A percentile compares a stretch with the other conserved stretches of the same genome.
These are phyloP conservation scores for Prunus salicina DNA, from an alignment of 306 rosid genomes.

Conservation along the genomic window DNA sequence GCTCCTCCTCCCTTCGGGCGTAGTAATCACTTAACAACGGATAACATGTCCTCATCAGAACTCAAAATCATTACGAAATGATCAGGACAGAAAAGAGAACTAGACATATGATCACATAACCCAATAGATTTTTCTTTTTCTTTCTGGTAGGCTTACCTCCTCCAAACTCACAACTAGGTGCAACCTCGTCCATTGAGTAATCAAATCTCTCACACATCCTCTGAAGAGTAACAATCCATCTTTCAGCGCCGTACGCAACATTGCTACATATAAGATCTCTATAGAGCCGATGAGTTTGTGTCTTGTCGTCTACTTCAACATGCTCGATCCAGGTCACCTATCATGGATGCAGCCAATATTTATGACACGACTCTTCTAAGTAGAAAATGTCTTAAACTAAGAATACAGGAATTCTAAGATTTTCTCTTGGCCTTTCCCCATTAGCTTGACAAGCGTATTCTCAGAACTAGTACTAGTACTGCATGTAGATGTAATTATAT, in stretches of 20 bases:
- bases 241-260: conserved; percentile 58
- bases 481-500: not conserved
- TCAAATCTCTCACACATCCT: conserved; percentile 62
- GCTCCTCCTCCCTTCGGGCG: conserved; percentile 35
- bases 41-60: not conserved
- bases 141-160: conserved; percentile 32
- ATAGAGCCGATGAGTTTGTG: conserved; percentile 41
- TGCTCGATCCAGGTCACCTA: conserved; percentile 82
- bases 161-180: conserved; percentile 21
- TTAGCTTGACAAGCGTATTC: not conserved
- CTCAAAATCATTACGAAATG: not conserved
- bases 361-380: not conserved
- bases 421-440: not conserved
- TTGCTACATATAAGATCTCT: conserved; percentile 36
- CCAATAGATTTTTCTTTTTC: not conserved
- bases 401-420: not conserved
- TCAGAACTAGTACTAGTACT: not conserved
- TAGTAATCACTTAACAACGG: conserved; percentile 34
- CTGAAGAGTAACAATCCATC: conserved; percentile 64
- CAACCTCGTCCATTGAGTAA: conserved; percentile 5
- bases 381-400: not conserved
- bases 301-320: conserved; percentile 56
- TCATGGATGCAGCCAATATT: not conserved
- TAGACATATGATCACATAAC: not conserved
- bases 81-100: not conserved